Conservation (phyloP, 805 yeast species). For the Clavispora santaluciae region DNA sequence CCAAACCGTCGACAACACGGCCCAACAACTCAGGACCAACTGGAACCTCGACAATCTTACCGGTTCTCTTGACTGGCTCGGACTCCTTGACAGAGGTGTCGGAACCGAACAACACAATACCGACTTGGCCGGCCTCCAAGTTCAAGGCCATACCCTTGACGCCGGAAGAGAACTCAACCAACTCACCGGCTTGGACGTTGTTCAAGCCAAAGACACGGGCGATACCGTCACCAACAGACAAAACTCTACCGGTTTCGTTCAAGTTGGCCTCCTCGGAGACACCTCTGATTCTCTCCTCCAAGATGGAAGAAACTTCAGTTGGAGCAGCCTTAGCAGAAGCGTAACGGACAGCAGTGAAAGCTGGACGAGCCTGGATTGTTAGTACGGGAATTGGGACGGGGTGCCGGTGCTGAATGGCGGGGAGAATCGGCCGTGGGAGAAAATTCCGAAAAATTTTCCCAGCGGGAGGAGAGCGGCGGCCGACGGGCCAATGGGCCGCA, state of each 20-base stretch:
- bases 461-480: no score
- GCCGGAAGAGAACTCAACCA: conserved; percentile 98
- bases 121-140: conserved; percentile 99
- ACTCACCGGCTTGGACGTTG: conserved; percentile 99
- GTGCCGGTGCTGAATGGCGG: not conserved
- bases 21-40: conserved; percentile 98
- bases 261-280: conserved; percentile 95
- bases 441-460: not conserved
- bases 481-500: not conserved
- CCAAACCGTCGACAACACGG: conserved; percentile 99
- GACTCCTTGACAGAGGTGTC: conserved; percentile 98
- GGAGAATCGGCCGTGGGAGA: not conserved
- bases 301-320: conserved; percentile 97
- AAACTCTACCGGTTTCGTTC: conserved; percentile 98
- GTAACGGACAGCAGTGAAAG: conserved; percentile 66
- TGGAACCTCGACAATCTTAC: conserved; percentile 98
- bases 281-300: conserved; percentile 99
- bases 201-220: conserved; percentile 99
- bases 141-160: conserved; percentile 99
- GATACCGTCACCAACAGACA: conserved; percentile 99
- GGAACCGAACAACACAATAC: conserved; percentile 99
- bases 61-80: conserved; percentile 99
- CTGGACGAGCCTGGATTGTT: conserved; percentile 65
- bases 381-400: conserved; percentile 16
- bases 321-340: conserved; percentile 98